Conservation (phyloP, 441 rosid species). For the Biscutella laevigata region DNA sequence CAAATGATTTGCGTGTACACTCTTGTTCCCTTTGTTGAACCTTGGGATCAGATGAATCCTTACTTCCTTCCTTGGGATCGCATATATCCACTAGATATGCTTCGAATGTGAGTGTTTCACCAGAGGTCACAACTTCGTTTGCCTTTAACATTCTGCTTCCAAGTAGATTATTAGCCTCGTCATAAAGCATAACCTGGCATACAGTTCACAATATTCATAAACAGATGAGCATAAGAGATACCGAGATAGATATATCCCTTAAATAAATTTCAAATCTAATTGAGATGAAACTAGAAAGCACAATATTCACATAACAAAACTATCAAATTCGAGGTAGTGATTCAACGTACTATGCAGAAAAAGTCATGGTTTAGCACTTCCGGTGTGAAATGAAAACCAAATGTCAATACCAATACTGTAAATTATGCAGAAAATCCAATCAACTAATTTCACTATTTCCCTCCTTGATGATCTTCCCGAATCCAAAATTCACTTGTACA, state of each 20-base stretch:
- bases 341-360: neutral
- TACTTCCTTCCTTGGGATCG: constrained; percentile 38
- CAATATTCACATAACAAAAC: neutral
- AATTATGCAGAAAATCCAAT: too few relatives aligned
- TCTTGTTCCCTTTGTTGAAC: constrained; percentile 21
- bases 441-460: too few relatives aligned
- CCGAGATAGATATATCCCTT: neutral
- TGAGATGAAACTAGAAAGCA: neutral
- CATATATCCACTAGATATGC: constrained; percentile 64
- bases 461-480: neutral
- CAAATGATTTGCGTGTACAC: constrained; percentile 18
- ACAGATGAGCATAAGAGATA: neutral
- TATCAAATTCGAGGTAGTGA: neutral
- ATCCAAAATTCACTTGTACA: neutral
- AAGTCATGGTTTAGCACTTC: neutral
- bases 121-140: constrained; percentile 43
- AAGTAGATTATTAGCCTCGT: constrained; percentile 54
- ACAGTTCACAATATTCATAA: constrained; percentile 11
- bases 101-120: constrained; percentile 51
- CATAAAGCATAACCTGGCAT: constrained; percentile 57
- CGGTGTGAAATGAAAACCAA: neutral
- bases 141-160: constrained; percentile 61
- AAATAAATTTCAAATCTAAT: neutral
- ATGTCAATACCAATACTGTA: too few relatives aligned
- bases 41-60: constrained; percentile 16